A percentile compares a stretch with the other conserved stretches of the same genome.
phyloP scores from a whole-genome alignment of 1,139 yeast species.

The Protomyces macrosporus region DNA sequence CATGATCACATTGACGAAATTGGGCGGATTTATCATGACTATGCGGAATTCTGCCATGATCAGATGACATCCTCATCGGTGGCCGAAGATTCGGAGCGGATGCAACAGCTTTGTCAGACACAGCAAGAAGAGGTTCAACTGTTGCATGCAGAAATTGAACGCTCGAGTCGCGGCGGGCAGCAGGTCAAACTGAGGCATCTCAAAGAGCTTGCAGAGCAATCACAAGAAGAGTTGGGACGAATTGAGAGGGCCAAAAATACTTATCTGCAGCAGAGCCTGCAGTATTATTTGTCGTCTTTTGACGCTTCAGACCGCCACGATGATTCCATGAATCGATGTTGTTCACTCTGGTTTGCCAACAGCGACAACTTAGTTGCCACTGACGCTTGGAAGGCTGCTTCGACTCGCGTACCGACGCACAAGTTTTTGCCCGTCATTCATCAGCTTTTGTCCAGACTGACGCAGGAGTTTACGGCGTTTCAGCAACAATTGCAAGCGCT shows the following conservation, averaged over 20 bases:
- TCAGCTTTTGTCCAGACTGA: conserved; percentile 71
- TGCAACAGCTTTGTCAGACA: conserved; percentile 42
- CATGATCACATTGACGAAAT: conserved; percentile 34
- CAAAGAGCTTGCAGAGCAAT: conserved; percentile 47
- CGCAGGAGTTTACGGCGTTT: conserved; percentile 48
- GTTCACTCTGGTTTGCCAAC: conserved; percentile 79
- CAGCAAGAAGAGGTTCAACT: conserved; percentile 49
- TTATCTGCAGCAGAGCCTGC: conserved; percentile 55
- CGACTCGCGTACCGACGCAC: conserved; percentile 50
- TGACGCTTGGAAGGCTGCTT: conserved; percentile 32
- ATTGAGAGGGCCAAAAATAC: conserved; percentile 42
- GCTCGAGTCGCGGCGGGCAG: conserved; percentile 49
- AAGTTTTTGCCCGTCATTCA: conserved; percentile 75
- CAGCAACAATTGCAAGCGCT: conserved; percentile 53
- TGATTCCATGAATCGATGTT: conserved; percentile 67
- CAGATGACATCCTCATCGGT: conserved; percentile 51
- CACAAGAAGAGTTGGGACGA: conserved; percentile 46
- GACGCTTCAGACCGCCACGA: conserved; percentile 45
- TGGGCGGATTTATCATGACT: conserved; percentile 51
- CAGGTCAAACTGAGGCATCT: conserved; percentile 39
- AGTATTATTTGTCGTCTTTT: conserved; percentile 55
- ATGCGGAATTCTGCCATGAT: conserved; percentile 71
- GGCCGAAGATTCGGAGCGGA: conserved; percentile 46
- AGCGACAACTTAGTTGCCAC: conserved; percentile 44
- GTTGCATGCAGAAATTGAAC: conserved; percentile 44